Evolutionary conservation across 768 basidiomycete species (phyloP), one percentile per base, ranked within the genome.

Genomic region (Boletus eberwhitei): DNA sequence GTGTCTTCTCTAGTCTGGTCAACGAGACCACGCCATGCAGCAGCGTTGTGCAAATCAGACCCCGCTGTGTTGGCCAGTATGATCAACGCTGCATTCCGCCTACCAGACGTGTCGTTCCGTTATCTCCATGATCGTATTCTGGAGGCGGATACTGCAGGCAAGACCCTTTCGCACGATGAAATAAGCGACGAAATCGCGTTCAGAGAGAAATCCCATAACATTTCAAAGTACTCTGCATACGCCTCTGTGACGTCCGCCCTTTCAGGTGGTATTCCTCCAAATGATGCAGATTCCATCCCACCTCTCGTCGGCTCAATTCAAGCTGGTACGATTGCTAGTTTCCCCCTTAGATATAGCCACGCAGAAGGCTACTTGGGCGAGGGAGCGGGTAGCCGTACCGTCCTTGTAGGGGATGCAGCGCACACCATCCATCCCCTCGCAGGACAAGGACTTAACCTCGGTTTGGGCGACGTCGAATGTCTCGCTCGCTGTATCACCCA

Each of bases 351-450:
- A 29, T 87, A 90, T 58, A 89, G 82, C 45, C 97, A 98, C 60
- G 88, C 91, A 2, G 90, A 94, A 36, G 71, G 79, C 0, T 98
- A 99, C 70, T 74, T 95, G 41, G 93, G 94, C 16, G 86, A 86
- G 64, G 85, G 83, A 0, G 53, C 59, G 32, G 80, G 83, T 5
- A 69, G 74, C 3, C 81, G 96, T 5, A 95, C 91, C 1, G 94
- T 87, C 2, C 84, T 98, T 8, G 82, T 98, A 2, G 97, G 97
- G 2, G 97, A 99, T 71, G 95, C 96, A 1, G 97, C 95, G 17
- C 97, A 98, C 65, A 92, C 91, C 0, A 77, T 93, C 2, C 96
- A 98, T 66, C 96, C 97, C 1, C 82, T 98, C 26, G 96, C 95
- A 0, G 97, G 97, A 2, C 96, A 98, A 68, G 97, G 96, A 0